Conservation (phyloP, 768 basidiomycete species). For the Kwoniella sp. region DNA sequence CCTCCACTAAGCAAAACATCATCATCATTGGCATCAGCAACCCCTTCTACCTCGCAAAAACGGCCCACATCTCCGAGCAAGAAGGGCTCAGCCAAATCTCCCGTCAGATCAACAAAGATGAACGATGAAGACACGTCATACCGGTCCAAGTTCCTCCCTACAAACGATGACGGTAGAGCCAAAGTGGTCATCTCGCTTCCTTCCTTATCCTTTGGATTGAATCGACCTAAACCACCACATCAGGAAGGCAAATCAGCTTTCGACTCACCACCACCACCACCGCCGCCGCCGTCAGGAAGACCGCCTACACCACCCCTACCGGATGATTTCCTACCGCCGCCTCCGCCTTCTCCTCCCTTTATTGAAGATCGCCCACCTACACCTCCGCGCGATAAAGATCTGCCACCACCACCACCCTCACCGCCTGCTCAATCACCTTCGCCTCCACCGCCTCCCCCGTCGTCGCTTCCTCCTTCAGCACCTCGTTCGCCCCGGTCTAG, state of each 20-base stretch:
- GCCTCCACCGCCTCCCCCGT: conserved; percentile 7
- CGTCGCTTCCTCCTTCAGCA: conserved; percentile 5
- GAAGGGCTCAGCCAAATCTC: conserved; percentile 4
- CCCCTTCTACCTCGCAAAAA: not conserved
- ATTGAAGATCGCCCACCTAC: conserved; percentile 13
- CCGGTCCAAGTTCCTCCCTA: conserved; percentile 13
- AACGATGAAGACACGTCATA: conserved; percentile 8
- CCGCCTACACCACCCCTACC: conserved; percentile 19
- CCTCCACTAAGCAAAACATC: too few species aligned
- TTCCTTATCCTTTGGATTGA: not conserved
- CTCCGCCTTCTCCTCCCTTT: conserved; percentile 10
- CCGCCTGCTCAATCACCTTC: conserved; percentile 5
- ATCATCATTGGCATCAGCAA: not conserved
- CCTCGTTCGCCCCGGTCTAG: conserved; percentile 2
- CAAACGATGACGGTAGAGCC: not conserved
- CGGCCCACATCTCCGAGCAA: conserved; percentile 12
- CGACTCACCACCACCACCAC: conserved; percentile 15
- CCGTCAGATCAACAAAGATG: not conserved
- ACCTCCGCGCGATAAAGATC: conserved; percentile 27
- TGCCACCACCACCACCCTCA: conserved; percentile 20
- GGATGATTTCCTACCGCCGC: conserved; percentile 8
- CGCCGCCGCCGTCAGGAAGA: not conserved
- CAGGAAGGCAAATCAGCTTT: conserved; percentile 14
- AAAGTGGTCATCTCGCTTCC: conserved; percentile 24
- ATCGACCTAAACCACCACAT: conserved; percentile 21